phyloP scores from a whole-genome alignment of 164 flowering plant genomes.

The Berberis thunbergii region DNA sequence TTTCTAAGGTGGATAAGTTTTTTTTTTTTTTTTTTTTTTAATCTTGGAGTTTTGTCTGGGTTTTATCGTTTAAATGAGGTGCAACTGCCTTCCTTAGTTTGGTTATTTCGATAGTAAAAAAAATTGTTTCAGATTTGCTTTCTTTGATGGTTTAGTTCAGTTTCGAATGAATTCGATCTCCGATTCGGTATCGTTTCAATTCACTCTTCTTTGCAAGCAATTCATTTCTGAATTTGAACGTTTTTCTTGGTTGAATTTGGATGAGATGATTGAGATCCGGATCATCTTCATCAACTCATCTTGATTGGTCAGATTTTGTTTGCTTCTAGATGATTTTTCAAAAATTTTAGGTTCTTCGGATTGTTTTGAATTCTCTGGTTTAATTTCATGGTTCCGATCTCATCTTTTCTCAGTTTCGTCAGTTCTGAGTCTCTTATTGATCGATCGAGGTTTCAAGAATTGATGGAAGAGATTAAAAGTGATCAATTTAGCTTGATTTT shows the following conservation, averaged over 20 bases:
- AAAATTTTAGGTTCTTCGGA: neutral
- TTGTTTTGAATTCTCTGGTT: neutral
- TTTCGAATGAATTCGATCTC: slow-evolving; percentile 10
- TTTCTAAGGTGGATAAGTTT: no score
- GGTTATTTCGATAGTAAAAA: neutral
- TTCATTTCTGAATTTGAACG: neutral
- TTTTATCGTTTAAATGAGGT: neutral
- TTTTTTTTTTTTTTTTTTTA: no score
- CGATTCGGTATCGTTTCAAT: neutral
- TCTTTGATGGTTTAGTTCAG: neutral
- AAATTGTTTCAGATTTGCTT: slow-evolving; percentile 4
- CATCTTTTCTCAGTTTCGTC: neutral
- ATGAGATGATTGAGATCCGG: slow-evolving; percentile 10
- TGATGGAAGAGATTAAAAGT: no score
- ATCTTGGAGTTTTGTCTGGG: no score
- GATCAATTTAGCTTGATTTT: no score
- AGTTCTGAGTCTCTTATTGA: no score
- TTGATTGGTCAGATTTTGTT: slow-evolving; percentile 2
- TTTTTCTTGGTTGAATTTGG: slow-evolving; percentile 3
- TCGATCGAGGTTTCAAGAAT: no score
- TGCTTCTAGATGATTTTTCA: neutral
- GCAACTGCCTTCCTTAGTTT: neutral
- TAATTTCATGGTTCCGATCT: no score
- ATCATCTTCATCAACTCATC: neutral
- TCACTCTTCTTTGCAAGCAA: neutral